Evolutionary conservation across 495 filamentous ascomycete genomes (phyloP).

Genomic region (Lentithecium fluviatile): DNA sequence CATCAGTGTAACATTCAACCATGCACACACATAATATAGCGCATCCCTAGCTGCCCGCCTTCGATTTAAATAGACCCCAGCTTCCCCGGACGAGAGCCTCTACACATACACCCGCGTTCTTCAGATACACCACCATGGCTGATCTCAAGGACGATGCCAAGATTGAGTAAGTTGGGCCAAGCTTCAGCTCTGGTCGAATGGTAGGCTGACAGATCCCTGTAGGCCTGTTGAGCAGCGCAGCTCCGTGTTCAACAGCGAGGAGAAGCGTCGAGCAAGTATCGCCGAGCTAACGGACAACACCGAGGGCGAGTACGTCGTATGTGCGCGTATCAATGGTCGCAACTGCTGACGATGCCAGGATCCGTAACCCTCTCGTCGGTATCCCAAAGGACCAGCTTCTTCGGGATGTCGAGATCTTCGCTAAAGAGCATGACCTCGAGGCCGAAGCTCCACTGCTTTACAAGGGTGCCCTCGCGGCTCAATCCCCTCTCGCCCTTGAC

Average conservation of each 20-base stretch:
- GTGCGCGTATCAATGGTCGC: background rate
- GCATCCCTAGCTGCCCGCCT: too few relatives aligned
- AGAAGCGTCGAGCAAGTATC: constrained; percentile 7
- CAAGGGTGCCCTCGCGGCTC: constrained; percentile 58
- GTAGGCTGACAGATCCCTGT: background rate
- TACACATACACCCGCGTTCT: too few relatives aligned
- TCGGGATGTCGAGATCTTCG: constrained; percentile 58
- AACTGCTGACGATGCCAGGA: constrained; percentile 43
- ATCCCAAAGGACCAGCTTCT: constrained; percentile 53
- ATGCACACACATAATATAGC: too few relatives aligned
- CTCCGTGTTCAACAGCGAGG: background rate
- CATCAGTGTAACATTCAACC: too few relatives aligned
- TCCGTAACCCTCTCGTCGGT: constrained; percentile 62
- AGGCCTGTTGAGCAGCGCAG: background rate
- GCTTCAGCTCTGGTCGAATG: background rate
- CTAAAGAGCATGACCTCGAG: constrained; percentile 45
- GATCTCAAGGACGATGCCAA: constrained; percentile 5
- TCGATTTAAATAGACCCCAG: too few relatives aligned
- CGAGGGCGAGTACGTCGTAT: constrained; percentile 16
- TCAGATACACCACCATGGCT: constrained; percentile 8
- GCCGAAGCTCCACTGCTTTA: constrained; percentile 51
- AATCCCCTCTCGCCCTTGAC: constrained; percentile 57
- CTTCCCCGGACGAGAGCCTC: too few relatives aligned
- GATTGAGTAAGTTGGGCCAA: constrained; percentile 6
- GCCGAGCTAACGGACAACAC: constrained; percentile 16